Conservation (phyloP, 441 rosid genomes). For the Syzygium syzygioides region DNA sequence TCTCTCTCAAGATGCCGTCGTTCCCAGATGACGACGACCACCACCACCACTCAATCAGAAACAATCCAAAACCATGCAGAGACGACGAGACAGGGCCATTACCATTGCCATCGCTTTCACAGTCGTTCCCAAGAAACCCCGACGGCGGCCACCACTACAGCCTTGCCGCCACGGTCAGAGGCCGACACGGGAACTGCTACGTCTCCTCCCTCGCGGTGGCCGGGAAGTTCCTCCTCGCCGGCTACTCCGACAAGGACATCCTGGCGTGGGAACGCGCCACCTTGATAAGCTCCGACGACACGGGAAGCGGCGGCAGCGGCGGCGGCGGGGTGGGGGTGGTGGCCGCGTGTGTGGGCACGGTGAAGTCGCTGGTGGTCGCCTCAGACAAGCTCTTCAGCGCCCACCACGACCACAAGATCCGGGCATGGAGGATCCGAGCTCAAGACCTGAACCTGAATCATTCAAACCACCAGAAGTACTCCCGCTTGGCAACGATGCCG, state of each 20-base stretch:
- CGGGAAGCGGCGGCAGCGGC: slow-evolving; percentile 21
- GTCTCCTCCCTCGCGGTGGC: slow-evolving; percentile 52
- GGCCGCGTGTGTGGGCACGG: slow-evolving; percentile 59
- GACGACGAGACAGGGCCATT: not conserved
- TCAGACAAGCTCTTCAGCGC: slow-evolving; percentile 80
- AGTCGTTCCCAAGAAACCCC: not conserved
- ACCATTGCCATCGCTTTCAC: not conserved
- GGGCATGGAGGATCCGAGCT: slow-evolving; percentile 66
- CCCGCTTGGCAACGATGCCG: slow-evolving; percentile 75
- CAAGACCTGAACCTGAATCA: slow-evolving; percentile 20
- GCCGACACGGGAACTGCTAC: slow-evolving; percentile 40
- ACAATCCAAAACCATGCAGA: not conserved
- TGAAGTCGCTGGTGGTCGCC: slow-evolving; percentile 60
- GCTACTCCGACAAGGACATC: slow-evolving; percentile 59
- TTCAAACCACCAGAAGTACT: slow-evolving; percentile 30
- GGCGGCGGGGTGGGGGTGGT: slow-evolving; percentile 26
- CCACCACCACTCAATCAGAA: not conserved
- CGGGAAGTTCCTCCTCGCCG: slow-evolving; percentile 63
- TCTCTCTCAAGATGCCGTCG: not conserved
- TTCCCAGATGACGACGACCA: not conserved
- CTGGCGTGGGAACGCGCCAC: slow-evolving; percentile 50
- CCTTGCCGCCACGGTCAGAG: slow-evolving; percentile 48
- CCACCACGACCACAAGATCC: slow-evolving; percentile 91
- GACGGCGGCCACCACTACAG: slow-evolving; percentile 25
- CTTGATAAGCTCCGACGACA: slow-evolving; percentile 16